These are phyloP conservation scores for Pulveroboletus frians DNA, from an alignment of 768 basidiomycete species.

Conservation along the genomic window DNA sequence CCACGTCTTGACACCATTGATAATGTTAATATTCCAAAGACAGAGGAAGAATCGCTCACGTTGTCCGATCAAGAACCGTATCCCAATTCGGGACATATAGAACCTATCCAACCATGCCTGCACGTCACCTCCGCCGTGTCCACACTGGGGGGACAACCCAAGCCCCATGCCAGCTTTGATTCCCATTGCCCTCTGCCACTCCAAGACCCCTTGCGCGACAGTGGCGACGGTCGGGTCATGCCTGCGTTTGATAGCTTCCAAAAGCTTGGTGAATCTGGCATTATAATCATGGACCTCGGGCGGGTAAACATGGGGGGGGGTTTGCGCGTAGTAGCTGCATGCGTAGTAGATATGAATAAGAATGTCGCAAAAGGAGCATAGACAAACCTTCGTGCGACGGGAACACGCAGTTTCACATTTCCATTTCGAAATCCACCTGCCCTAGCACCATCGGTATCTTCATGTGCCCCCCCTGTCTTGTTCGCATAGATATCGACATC, in stretches of 20 bases:
- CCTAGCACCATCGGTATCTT: constrained; percentile 28
- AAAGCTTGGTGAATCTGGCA: constrained; percentile 76
- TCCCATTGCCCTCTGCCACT: constrained; percentile 75
- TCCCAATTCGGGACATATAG: constrained; percentile 93
- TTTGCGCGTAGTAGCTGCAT: constrained; percentile 80
- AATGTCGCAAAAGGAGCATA: neutral
- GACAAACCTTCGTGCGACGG: constrained; percentile 72
- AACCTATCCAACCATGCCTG: constrained; percentile 97
- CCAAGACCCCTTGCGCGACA: constrained; percentile 91
- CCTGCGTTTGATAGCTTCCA: constrained; percentile 86
- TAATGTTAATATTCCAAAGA: constrained; percentile 2
- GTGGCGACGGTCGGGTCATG: constrained; percentile 99
- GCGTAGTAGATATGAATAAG: neutral
- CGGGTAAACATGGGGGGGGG: constrained; percentile 68
- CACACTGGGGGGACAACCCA: constrained; percentile 33
- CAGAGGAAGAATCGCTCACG: constrained; percentile 45
- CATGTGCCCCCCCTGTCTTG: constrained; percentile 2
- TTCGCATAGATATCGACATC: neutral
- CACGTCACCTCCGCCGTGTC: constrained; percentile 76
- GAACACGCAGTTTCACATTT: constrained; percentile 67
- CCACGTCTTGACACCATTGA: constrained; percentile 62
- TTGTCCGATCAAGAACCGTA: constrained; percentile 95
- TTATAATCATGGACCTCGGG: constrained; percentile 95
- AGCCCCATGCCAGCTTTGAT: constrained; percentile 27
- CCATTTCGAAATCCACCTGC: constrained; percentile 41